Evolutionary conservation across 2,329 filamentous ascomycete species (phyloP), one percentile per base, ranked within the genome.

Genomic region (Stagonosporopsis tanaceti): DNA sequence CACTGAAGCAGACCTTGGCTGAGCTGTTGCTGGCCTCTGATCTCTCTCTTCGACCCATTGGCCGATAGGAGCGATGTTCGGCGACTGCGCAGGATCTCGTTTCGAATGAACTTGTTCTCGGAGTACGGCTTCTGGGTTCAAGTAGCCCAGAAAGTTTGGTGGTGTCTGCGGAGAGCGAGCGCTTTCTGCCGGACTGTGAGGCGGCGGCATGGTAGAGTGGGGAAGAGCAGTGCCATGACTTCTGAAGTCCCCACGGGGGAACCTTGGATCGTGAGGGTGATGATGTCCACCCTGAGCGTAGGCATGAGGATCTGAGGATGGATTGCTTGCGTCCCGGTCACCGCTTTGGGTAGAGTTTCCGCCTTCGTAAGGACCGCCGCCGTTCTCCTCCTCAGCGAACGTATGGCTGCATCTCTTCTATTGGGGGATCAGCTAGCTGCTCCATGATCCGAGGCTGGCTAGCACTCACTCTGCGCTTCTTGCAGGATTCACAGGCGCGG

Each of bases 41-140:
- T 70, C 64, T 30, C 72, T 61, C 48, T 70, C 72, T 46, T 74
- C 71, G 25, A 76, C 67, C 72, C 72, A 76, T 55, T 76, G 74
- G 44, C 74, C 74, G 34, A 74, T 71, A 20, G 71, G 66, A 28
- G 68, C 66, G 15, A 68, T 64, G 4, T 56, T 67, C 30, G 72
- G 72, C 17, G 72, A 73, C 28, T 68, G 65, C 12, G 61, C 66
- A n/a, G 65, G 44, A 51, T 71, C 69, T 53, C 70, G 66, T 39
- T 74, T 71, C 9, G 75, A 68, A 40, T 75, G 68, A 38, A 77
- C 72, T 30, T 79, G 74, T 40, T 79, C 76, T 47, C 80, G 68
- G 30, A 82, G 69, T 9, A 79, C 77, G n/a, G 80, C 76, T 60
- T 81, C 79, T 4, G 80, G 80, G 37, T 78, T 79, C 51, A 81